Percentiles rank a stretch among this genome's conserved stretches.
Evolutionary conservation across 257 asterid genomes (phyloP).

Genomic region (Solanum corneliomulleri): DNA sequence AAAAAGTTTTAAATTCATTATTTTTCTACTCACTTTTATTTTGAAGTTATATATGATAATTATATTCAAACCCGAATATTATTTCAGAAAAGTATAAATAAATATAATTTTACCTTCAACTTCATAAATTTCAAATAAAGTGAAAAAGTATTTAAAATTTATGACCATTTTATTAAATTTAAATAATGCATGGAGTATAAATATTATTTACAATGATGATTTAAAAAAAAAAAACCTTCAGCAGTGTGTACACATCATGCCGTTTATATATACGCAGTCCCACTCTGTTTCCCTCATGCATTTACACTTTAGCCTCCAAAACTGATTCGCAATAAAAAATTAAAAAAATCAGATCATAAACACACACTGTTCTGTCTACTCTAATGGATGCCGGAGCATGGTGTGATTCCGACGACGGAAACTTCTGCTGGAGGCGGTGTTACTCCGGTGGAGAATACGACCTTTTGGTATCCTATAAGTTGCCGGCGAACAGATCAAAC

Average conservation of each 20-base stretch:
- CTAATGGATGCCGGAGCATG: not conserved
- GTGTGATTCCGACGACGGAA: not conserved
- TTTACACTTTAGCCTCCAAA: not conserved
- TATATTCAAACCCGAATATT: not conserved
- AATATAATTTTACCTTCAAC: not conserved
- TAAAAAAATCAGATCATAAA: not conserved
- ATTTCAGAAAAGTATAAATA: not conserved
- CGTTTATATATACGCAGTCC: not conserved
- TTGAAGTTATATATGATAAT: not conserved
- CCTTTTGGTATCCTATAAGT: not conserved
- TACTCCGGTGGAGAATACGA: not conserved
- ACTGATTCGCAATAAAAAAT: not conserved
- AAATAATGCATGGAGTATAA: not conserved
- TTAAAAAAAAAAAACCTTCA: not conserved
- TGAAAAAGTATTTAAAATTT: no score
- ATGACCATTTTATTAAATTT: not conserved
- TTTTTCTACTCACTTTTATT: not conserved
- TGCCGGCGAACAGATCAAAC: conserved; percentile 23
- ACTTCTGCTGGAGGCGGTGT: not conserved
- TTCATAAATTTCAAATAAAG: not conserved
- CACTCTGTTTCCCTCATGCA: not conserved
- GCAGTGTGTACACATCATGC: not conserved
- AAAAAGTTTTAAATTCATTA: not conserved
- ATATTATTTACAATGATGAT: no score
- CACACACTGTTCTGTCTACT: not conserved